phyloP scores from a whole-genome alignment of 345 rosid species.

The Adansonia digitata region DNA sequence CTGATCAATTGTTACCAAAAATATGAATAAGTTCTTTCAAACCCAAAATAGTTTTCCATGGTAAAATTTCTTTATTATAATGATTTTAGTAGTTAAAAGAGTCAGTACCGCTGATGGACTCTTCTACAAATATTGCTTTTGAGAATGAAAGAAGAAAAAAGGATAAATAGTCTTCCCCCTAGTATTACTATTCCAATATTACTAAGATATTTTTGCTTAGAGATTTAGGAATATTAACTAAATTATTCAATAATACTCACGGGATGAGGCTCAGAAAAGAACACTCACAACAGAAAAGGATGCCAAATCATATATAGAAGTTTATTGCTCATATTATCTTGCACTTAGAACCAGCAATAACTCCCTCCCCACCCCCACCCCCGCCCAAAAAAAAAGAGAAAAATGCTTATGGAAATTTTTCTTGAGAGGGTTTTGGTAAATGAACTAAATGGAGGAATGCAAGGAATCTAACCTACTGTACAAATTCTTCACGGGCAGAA shows the following conservation, averaged over 20 bases:
- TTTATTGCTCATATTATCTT: not conserved
- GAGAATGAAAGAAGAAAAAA: not conserved
- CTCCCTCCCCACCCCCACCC: not conserved
- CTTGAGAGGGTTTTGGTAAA: not conserved
- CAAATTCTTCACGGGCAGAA: slow-evolving; percentile 48
- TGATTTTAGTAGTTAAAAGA: not conserved
- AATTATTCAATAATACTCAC: not conserved
- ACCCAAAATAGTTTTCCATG: not conserved
- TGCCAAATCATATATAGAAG: not conserved
- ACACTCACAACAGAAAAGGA: not conserved
- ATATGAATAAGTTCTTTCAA: not conserved
- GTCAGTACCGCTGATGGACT: not conserved
- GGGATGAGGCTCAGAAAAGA: not conserved
- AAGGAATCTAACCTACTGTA: slow-evolving; percentile 43
- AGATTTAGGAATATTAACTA: not conserved
- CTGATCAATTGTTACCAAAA: not conserved
- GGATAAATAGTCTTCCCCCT: not conserved
- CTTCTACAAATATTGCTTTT: not conserved
- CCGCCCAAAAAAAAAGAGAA: not conserved
- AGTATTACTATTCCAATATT: not conserved
- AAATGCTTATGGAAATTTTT: not conserved
- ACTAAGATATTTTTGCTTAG: not conserved
- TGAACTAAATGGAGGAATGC: not conserved
- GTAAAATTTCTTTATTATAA: not conserved
- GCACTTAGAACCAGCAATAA: too few relatives aligned